A percentile compares a stretch with the other conserved stretches of the same genome.
phyloP scores from a whole-genome alignment of 768 basidiomycete species.

The Suillus subaureus region DNA sequence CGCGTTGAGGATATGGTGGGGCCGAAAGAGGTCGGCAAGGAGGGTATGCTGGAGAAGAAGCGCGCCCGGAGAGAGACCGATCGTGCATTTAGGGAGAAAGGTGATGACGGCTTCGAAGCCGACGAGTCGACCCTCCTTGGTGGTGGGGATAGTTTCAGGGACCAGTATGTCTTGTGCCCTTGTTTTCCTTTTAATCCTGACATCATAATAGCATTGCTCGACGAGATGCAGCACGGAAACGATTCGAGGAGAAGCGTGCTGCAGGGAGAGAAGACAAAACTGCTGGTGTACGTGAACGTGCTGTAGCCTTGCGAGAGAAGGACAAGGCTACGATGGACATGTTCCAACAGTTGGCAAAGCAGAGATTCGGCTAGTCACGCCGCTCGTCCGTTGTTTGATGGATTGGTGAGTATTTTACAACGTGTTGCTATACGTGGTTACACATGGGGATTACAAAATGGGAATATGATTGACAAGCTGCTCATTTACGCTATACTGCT shows the following conservation, averaged over 20 bases:
- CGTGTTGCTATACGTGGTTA: neutral
- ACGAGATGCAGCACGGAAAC: constrained; percentile 70
- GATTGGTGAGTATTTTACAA: constrained; percentile 19
- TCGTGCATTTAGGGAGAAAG: constrained; percentile 66
- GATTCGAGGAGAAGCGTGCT: constrained; percentile 55
- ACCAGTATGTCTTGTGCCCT: constrained; percentile 52
- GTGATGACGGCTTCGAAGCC: constrained; percentile 76
- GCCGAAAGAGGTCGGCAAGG: constrained; percentile 79
- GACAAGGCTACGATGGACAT: constrained; percentile 95
- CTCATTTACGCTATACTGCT: neutral
- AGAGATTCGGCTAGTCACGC: constrained; percentile 69
- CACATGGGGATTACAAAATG: neutral
- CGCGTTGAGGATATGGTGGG: constrained; percentile 77
- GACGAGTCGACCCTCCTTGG: constrained; percentile 83
- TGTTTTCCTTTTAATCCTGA: constrained; percentile 11
- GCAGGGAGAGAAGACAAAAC: constrained; percentile 48
- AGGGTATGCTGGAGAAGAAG: constrained; percentile 89
- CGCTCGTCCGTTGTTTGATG: constrained; percentile 7
- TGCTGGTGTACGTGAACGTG: constrained; percentile 60
- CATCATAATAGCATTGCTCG: constrained; percentile 60
- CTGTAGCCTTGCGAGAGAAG: constrained; percentile 66
- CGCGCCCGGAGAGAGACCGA: constrained; percentile 71
- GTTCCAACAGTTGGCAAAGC: constrained; percentile 91
- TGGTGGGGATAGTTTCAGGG: constrained; percentile 80
- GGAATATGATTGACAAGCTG: neutral